A percentile compares a stretch with the other conserved stretches of the same genome.
Conservation (phyloP, 169 alveolate species). For the Plasmodium malariae region DNA sequence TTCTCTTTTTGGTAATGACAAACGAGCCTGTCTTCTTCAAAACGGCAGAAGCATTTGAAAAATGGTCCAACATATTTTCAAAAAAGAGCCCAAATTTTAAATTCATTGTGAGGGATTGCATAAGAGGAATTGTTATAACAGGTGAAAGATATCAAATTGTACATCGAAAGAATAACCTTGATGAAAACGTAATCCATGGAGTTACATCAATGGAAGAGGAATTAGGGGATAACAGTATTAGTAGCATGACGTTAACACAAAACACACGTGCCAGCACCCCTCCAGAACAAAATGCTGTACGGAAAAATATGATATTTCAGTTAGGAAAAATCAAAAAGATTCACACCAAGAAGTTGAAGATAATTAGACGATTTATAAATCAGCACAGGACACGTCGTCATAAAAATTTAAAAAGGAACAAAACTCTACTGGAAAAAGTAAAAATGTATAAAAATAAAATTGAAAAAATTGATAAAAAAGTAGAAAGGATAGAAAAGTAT, state of each 20-base stretch:
- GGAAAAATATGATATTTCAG: too few relatives aligned
- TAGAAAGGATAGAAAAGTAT: conserved; percentile 17
- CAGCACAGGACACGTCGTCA: background rate
- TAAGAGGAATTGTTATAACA: background rate
- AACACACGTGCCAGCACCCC: too few relatives aligned
- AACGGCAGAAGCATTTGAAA: background rate
- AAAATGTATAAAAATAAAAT: conserved; percentile 15
- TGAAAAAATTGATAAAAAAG: conserved; percentile 30
- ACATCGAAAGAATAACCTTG: too few relatives aligned
- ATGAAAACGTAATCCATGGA: too few relatives aligned
- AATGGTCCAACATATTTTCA: conserved; percentile 29
- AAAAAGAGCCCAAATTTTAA: conserved; percentile 2
- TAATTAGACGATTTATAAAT: conserved; percentile 51
- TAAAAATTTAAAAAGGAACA: conserved; percentile 8
- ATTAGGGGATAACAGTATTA: too few relatives aligned
- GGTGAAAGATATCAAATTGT: background rate
- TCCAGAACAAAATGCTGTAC: too few relatives aligned
- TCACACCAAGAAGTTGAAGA: background rate
- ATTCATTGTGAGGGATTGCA: background rate
- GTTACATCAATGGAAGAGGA: too few relatives aligned
- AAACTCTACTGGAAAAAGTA: background rate
- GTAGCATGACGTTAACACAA: too few relatives aligned
- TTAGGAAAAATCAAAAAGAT: background rate
- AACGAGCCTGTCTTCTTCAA: too few relatives aligned
- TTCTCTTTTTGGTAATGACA: too few relatives aligned